Base-by-base conservation (phyloP, 164 flowering plant species). In the Chimonanthus salicifolius region DNA sequence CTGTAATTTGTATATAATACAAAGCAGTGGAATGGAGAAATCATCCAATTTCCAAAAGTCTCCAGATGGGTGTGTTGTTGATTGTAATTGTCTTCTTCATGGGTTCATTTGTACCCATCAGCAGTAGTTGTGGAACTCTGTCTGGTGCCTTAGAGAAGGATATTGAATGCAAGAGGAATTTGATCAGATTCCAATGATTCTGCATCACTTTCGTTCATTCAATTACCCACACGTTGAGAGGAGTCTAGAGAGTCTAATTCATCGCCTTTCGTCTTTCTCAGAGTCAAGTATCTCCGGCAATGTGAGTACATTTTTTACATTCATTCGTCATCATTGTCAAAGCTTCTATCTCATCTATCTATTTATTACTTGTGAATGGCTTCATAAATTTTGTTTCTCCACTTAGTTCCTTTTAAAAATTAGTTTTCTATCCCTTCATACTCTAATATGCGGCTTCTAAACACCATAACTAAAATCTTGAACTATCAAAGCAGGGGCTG, bases 111-210 rank as follows among this genome's bases (percentile, higher is more conserved):
- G 15, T 11, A 20, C 21, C 21, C 4, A 45, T 66, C 47, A 18
- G 43, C 45, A 45, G 69, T 16, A 43, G n/a, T 6, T 66, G 69
- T 46, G 69, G 9, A 2, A 13, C 69, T 10, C 13, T 43, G 44
- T 10, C 49, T 11, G 43, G 69, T 43, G 48, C 4, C 4, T 66
- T 66, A 18, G 69, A 66, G 69, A 66, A 45, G 7, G 43, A 66
- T 66, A n/a, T 66, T 43, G 49, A 6, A 49, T 44, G 47, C 15
- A 16, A 2, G 16, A 43, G 69, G 21, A 43, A n/a, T 66, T 66
- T 6, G 69, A 66, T 66, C 48, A 66, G 43, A 66, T 66, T 10
- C 20, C 69, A 10, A 44, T 66, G 69, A 66, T 66, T 66, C 43
- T 66, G 69, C n/a, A 66, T 44, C 47, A 44, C n/a, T 66, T 66